These are phyloP conservation scores for Chamaecrista fasciculata DNA, from an alignment of 306 rosid species.

Conservation along the genomic window DNA sequence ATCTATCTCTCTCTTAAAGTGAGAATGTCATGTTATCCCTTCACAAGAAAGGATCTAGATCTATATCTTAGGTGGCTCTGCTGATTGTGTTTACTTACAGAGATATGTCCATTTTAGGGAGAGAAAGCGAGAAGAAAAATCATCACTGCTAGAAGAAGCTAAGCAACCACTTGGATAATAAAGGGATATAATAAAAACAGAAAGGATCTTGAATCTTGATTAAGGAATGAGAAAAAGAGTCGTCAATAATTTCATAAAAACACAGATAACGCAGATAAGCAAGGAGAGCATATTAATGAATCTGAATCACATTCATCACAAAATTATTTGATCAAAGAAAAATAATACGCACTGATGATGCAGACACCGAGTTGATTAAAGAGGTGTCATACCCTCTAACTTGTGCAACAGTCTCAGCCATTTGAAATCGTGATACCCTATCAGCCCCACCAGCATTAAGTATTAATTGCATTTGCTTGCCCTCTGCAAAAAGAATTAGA, in stretches of 20 bases:
- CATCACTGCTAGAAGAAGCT: not conserved
- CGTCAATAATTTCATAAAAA: not conserved
- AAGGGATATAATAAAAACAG: constrained; percentile 9
- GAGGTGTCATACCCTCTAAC: constrained; percentile 64
- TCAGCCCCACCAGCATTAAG: constrained; percentile 89
- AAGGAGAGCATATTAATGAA: constrained; percentile 7
- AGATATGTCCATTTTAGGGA: no score
- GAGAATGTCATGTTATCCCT: no score
- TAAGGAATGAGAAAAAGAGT: not conserved
- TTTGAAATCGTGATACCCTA: constrained; percentile 75
- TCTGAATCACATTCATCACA: not conserved
- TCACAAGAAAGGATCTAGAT: no score
- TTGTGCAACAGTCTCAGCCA: constrained; percentile 87
- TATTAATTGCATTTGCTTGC: constrained; percentile 63
- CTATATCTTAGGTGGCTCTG: not conserved
- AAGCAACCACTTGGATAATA: constrained; percentile 7
- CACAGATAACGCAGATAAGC: constrained; percentile 9
- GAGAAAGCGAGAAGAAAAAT: constrained; percentile 16
- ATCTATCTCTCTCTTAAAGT: no score
- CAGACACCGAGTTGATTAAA: constrained; percentile 63
- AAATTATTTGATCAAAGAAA: constrained; percentile 18
- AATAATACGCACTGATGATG: constrained; percentile 56
- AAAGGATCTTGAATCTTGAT: constrained; percentile 6
- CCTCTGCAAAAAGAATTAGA: constrained; percentile 41
- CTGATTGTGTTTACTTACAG: not conserved